Conservation (phyloP, 2,329 filamentous ascomycete genomes). For the Phaeoacremonium minimum region DNA sequence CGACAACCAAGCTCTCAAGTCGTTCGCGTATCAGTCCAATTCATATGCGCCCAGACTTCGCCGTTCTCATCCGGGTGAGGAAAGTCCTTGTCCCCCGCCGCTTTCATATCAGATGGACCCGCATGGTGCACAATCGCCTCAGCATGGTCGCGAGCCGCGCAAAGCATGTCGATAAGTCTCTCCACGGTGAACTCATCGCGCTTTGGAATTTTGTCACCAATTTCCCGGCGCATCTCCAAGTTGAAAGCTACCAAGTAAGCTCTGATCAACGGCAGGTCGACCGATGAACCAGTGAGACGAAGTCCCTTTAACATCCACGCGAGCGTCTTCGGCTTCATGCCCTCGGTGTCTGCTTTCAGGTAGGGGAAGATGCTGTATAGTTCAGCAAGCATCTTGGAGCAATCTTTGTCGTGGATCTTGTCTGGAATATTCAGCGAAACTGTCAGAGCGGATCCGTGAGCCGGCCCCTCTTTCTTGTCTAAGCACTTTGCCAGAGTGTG, state of each 20-base stretch:
- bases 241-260: background rate
- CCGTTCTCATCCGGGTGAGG: background rate
- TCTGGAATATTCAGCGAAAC: background rate
- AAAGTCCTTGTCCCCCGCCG: no score
- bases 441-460: background rate
- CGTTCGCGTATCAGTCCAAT: background rate
- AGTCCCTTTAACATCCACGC: background rate
- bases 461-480: background rate
- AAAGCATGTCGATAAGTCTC: background rate
- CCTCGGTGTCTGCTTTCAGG: background rate
- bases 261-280: background rate
- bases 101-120: background rate
- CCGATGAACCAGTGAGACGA: background rate
- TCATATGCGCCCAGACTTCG: background rate
- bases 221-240: background rate
- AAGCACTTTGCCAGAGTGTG: background rate
- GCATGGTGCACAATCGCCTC: background rate
- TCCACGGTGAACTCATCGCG: background rate
- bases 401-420: background rate
- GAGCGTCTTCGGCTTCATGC: background rate
- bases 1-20: background rate
- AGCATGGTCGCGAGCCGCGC: background rate
- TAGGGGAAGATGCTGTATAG: background rate
- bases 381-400: background rate
- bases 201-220: background rate